phyloP scores from a whole-genome alignment of 2,329 filamentous ascomycete genomes.

The Tolypocladium guangdongense region DNA sequence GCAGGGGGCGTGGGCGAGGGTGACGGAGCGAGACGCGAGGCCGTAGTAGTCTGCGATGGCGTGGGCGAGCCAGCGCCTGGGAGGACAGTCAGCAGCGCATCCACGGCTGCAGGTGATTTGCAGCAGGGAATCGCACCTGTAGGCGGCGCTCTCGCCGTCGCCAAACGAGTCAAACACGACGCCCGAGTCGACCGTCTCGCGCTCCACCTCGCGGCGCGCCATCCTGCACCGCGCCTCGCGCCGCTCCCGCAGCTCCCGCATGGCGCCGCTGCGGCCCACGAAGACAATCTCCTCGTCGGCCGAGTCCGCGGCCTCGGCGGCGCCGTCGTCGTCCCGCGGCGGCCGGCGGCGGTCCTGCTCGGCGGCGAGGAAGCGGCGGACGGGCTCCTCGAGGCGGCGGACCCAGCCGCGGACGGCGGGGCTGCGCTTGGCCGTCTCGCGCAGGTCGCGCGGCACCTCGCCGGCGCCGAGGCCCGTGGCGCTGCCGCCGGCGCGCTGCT shows the following conservation, averaged over 20 bases:
- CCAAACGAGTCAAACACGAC: slow-evolving; percentile 73
- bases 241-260: slow-evolving; percentile 26
- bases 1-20: slow-evolving; percentile 56
- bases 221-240: slow-evolving; percentile 33
- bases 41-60: slow-evolving; percentile 90
- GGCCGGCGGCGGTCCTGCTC: slow-evolving; percentile 11
- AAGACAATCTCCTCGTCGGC: slow-evolving; percentile 86
- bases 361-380: slow-evolving; percentile 62
- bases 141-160: slow-evolving; percentile 65
- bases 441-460: slow-evolving; percentile 68
- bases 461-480: slow-evolving; percentile 35
- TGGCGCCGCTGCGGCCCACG: slow-evolving; percentile 59
- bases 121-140: slow-evolving; percentile 52
- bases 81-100: slow-evolving; percentile 1
- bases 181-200: slow-evolving; percentile 48
- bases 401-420: slow-evolving; percentile 72
- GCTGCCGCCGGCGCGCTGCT: slow-evolving; percentile 29
- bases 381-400: slow-evolving; percentile 73
- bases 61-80: slow-evolving; percentile 82
- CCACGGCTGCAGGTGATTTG: too few species aligned
- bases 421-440: slow-evolving; percentile 67
- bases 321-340: slow-evolving; percentile 11
- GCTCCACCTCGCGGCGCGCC: slow-evolving; percentile 39
- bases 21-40: slow-evolving; percentile 71
- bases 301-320: slow-evolving; percentile 31